Evolutionary conservation across 2,329 filamentous ascomycete species (phyloP).

Genomic region (Penicillium sp.): DNA sequence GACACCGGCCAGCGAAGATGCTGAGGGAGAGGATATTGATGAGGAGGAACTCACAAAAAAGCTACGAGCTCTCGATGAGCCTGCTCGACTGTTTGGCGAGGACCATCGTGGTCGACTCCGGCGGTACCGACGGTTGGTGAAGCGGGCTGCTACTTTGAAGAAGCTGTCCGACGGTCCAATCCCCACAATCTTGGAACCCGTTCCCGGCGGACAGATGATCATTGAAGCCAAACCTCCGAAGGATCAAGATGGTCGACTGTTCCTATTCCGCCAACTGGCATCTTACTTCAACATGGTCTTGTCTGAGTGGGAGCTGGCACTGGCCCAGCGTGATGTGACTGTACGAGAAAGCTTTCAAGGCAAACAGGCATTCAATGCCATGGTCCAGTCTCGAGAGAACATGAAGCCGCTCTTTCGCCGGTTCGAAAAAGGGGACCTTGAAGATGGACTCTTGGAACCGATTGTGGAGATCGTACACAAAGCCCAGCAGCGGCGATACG

Average conservation of each 20-base stretch:
- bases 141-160: slow-evolving; percentile 40
- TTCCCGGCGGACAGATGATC: slow-evolving; percentile 88
- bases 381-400: slow-evolving; percentile 84
- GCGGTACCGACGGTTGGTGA: slow-evolving; percentile 67
- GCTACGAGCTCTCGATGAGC: slow-evolving; percentile 72
- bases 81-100: slow-evolving; percentile 79
- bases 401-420: slow-evolving; percentile 88
- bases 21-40: slow-evolving; percentile 61
- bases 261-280: slow-evolving; percentile 82
- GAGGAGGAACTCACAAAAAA: slow-evolving; percentile 70
- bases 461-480: slow-evolving; percentile 90
- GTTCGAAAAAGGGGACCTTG: slow-evolving; percentile 78
- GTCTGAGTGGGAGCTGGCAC: slow-evolving; percentile 78
- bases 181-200: slow-evolving; percentile 76
- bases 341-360: slow-evolving; percentile 75
- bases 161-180: slow-evolving; percentile 73
- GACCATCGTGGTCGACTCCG: slow-evolving; percentile 67
- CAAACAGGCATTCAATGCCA: slow-evolving; percentile 78
- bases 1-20: slow-evolving; percentile 33
- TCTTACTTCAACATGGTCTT: slow-evolving; percentile 98
- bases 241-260: slow-evolving; percentile 66
- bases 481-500: slow-evolving; percentile 86
- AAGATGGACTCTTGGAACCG: slow-evolving; percentile 76
- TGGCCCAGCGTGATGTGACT: slow-evolving; percentile 60
- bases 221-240: slow-evolving; percentile 65